Conservation (phyloP, 106 monocot genomes). For the Agapanthus africanus region DNA sequence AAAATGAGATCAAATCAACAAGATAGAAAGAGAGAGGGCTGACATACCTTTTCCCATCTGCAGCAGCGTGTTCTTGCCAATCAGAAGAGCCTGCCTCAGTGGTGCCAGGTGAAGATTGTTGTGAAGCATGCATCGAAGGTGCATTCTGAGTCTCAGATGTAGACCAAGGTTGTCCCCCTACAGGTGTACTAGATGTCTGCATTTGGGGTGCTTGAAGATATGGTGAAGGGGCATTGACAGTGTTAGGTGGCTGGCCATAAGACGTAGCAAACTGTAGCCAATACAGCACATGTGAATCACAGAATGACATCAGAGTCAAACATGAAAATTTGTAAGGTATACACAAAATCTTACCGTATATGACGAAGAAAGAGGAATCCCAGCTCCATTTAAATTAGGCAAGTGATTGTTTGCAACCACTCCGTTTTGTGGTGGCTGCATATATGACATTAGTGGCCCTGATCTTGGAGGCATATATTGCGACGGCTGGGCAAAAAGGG, state of each 20-base stretch:
- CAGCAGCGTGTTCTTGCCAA: slow-evolving; percentile 88
- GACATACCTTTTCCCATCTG: slow-evolving; percentile 92
- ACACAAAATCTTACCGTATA: slow-evolving; percentile 47
- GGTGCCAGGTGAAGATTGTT: slow-evolving; percentile 24
- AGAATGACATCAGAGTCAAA: neutral
- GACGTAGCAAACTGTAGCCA: slow-evolving; percentile 58
- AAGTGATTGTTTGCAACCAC: slow-evolving; percentile 27
- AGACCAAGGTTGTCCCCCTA: slow-evolving; percentile 52
- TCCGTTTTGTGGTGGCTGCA: slow-evolving; percentile 40
- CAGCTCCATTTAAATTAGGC: slow-evolving; percentile 34
- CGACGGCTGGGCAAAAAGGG: slow-evolving; percentile 34
- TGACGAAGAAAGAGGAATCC: slow-evolving; percentile 55
- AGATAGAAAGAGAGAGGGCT: neutral
- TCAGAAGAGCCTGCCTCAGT: slow-evolving; percentile 52
- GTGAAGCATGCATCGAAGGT: slow-evolving; percentile 20
- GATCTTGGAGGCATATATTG: slow-evolving; percentile 40
- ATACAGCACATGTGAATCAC: neutral
- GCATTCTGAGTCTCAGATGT: slow-evolving; percentile 21
- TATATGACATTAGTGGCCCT: slow-evolving; percentile 44
- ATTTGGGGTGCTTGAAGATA: slow-evolving; percentile 43
- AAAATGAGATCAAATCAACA: neutral
- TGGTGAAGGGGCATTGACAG: slow-evolving; percentile 26
- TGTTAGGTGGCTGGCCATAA: slow-evolving; percentile 50
- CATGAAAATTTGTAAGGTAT: neutral
- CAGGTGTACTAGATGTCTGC: slow-evolving; percentile 27